Evolutionary conservation across 371 early-diverging fungal species (phyloP), one percentile per base, ranked within the genome.

Genomic region (Mortierella sp.): DNA sequence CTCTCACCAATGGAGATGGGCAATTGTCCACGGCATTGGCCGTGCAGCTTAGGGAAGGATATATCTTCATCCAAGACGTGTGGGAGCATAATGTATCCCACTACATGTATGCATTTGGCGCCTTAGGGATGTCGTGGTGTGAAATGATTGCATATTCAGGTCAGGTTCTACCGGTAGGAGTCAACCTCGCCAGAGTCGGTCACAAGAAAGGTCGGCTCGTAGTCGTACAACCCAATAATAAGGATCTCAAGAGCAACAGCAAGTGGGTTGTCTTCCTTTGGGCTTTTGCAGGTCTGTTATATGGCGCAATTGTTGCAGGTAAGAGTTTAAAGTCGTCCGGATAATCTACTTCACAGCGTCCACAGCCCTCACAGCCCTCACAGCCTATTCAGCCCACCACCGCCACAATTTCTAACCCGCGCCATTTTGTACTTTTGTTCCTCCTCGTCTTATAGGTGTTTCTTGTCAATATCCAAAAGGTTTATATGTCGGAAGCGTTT

Each of bases 61-160:
- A 90, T 55, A 65, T 83, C 32, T 74, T 89, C 41, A 90, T 90
- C 84, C 75, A 84, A 58, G 82, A 87, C 59, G 63, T 83, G 15
- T 90, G 88, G 89, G 90, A 90, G 36, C 90, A 90, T 55, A 78
- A 75, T 22, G 84, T 87, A 62, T 89, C 88, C 0, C 90, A 90
- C 78, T 90, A 90, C 64, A 85, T 90, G 83, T 90, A 90, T 76
- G 90, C 89, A 10, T 73, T 80, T 6, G 90, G 90, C 5, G 90
- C 86, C 0, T 69, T 88, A 80, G 85, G 86, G 38, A 90, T 90
- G 90, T 83, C 84, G 2, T 90, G 90, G 90, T 86, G 74, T 32
- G 88, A 89, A 65, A 64, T 88, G 41, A 78, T 86, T 66, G 87
- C 86, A 0, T 90, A 86, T 65, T 66, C 80, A 19, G 58, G 69